Evolutionary conservation across 2,329 filamentous ascomycete genomes (phyloP), one percentile per base, ranked within the genome.

Genomic region (Dendryphion nanum): DNA sequence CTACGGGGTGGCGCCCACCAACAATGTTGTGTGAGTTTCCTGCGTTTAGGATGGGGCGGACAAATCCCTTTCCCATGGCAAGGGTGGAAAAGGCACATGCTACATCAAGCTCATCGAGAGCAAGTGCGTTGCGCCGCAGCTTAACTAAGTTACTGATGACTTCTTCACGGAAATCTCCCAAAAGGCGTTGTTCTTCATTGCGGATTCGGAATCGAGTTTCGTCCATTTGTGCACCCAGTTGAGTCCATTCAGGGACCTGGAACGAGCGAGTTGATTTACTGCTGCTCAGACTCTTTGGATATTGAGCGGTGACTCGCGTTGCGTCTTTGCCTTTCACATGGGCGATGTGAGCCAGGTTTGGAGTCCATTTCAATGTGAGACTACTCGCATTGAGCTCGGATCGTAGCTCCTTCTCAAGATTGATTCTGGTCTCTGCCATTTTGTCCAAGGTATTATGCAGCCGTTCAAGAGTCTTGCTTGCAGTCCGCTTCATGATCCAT

Each of bases 21-120:
- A 94, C 70, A 51, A 98, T 86, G 43, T 83, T 83, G 62, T 94
- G 88, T 3, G 74, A 68, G 0, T 76, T 80, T 13, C 57, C 61
- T 4, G 75, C 70, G 53, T 85, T 85, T 20, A 98, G 66, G 2
- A 82, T 68, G 0, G 93, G 93, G 0, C 91, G 79, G 1, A 82
- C 76, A 51, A 93, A 81, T 32, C 76, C 71, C 45, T 87, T 83
- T 59, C 95, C 86, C 17, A 74, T 64, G 2, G 93, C 90, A 2
- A 97, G 75, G 4, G 74, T 76, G 3, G 93, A 89, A 57, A 95
- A 95, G 0, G 89, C 89, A 38, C 87, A 88, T 2, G 86, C 80
- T 24, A 98, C 85, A 66, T 98, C 93, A 6, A 98, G 78, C 64
- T 96, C 90, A 61, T 97, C 91, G 15, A 98, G 79, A 1, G 95